Percentiles rank a stretch among this genome's conserved stretches.
These are phyloP conservation scores for Hypericum androsaemum DNA, from an alignment of 345 rosid genomes.

Conservation along the genomic window DNA sequence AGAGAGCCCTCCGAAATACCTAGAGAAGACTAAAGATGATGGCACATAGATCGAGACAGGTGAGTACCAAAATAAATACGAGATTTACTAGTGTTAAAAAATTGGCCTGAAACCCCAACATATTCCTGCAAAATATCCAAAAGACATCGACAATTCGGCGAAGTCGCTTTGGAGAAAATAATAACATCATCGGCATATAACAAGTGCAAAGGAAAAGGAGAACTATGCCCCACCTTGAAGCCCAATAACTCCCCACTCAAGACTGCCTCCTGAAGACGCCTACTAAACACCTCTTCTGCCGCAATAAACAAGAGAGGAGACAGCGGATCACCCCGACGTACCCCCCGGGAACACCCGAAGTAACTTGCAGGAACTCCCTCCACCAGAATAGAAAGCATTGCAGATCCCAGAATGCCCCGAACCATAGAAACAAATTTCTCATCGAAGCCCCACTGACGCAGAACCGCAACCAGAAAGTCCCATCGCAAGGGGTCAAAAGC, in stretches of 20 bases:
- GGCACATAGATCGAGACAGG: neutral
- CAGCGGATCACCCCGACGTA: neutral
- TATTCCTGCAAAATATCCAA: neutral
- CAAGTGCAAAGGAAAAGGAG: neutral
- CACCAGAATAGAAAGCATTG: too few relatives aligned
- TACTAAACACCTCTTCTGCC: neutral
- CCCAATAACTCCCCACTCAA: too few relatives aligned
- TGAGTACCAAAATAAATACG: neutral
- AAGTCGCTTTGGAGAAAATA: neutral
- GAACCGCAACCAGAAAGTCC: neutral
- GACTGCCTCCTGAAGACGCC: neutral
- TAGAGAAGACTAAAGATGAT: neutral
- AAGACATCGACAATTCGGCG: too few relatives aligned
- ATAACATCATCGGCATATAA: neutral
- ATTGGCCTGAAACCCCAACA: neutral
- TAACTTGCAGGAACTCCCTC: neutral
- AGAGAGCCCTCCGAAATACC: neutral
- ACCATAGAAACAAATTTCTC: neutral
- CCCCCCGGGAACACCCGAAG: neutral
- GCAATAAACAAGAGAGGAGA: neutral
- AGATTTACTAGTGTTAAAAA: neutral
- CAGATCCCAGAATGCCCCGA: neutral
- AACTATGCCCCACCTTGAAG: too few relatives aligned
- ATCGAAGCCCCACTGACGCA: neutral
- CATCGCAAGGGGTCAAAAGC: neutral